These are phyloP conservation scores for Colletotrichum australisinense DNA, from an alignment of 2,329 filamentous ascomycete genomes.

Conservation along the genomic window DNA sequence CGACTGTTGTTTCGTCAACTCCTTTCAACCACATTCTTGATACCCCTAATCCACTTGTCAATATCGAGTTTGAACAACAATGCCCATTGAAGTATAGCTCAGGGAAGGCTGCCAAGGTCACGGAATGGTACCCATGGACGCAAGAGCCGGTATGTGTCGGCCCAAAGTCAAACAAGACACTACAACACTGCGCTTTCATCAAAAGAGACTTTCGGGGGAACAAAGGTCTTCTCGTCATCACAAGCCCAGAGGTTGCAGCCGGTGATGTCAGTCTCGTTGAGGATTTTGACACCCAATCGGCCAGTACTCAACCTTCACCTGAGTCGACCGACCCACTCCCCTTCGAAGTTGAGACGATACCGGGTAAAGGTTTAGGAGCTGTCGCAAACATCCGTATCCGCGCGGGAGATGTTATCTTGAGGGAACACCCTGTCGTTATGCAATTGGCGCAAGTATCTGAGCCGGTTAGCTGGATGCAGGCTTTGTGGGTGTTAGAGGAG, in stretches of 20 bases:
- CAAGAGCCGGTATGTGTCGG: conserved; percentile 29
- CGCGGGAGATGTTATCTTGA: conserved; percentile 46
- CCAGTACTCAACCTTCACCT: neutral
- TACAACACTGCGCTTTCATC: conserved; percentile 32
- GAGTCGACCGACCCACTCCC: conserved; percentile 8
- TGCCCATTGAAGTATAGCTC: neutral
- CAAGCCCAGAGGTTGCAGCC: conserved; percentile 25
- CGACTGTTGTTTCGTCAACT: neutral
- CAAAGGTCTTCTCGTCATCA: conserved; percentile 28
- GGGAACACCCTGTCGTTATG: conserved; percentile 42
- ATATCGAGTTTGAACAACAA: neutral
- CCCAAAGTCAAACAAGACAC: neutral
- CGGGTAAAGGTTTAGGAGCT: conserved; percentile 46
- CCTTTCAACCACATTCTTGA: neutral
- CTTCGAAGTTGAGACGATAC: conserved; percentile 42
- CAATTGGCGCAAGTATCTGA: conserved; percentile 40
- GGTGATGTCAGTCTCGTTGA: conserved; percentile 15
- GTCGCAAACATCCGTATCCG: conserved; percentile 45
- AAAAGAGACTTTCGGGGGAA: conserved; percentile 28
- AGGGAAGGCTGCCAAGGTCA: too few species aligned
- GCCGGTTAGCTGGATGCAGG: conserved; percentile 37
- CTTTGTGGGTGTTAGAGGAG: conserved; percentile 41
- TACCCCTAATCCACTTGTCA: neutral
- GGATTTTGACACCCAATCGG: conserved; percentile 17
- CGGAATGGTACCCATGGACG: conserved; percentile 18